These are phyloP conservation scores for Salix brachista DNA, from an alignment of 345 rosid species.

Conservation along the genomic window DNA sequence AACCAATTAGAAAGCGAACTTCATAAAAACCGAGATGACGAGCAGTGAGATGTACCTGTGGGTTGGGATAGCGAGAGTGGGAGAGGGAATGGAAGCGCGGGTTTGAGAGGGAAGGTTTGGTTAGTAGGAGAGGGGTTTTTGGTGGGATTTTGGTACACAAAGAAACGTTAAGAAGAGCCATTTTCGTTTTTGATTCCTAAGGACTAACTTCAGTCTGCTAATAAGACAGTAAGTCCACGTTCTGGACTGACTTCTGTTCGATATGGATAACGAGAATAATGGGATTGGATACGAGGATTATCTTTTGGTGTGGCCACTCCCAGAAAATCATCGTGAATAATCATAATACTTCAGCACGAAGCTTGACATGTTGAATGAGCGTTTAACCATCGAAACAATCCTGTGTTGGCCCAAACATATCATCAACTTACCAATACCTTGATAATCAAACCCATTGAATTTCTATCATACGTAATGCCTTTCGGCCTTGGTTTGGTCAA, in stretches of 20 bases:
- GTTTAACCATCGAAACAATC: neutral
- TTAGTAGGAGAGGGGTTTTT: conserved; percentile 25
- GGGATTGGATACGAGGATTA: neutral
- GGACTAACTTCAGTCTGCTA: too few relatives aligned
- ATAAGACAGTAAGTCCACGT: neutral
- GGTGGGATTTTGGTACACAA: conserved; percentile 32
- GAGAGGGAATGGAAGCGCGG: neutral
- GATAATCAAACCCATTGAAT: too few relatives aligned
- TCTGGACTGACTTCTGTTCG: neutral
- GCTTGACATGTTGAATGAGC: neutral
- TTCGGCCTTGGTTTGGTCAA: neutral
- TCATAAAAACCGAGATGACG: neutral
- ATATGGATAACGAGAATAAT: conserved; percentile 3
- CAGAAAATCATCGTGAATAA: neutral
- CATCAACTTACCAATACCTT: too few relatives aligned
- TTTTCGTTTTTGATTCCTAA: conserved; percentile 1
- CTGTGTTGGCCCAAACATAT: neutral
- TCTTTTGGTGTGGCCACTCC: neutral
- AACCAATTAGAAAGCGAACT: neutral
- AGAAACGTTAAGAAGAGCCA: conserved; percentile 54
- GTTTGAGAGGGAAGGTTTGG: conserved; percentile 17
- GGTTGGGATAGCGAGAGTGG: conserved; percentile 10
- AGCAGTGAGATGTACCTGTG: conserved; percentile 20
- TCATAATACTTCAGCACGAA: neutral
- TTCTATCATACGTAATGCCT: neutral